Percentiles rank a stretch among this genome's conserved stretches.
phyloP scores from a whole-genome alignment of 2,329 filamentous ascomycete species.

The Hypoxylon rubiginosum region DNA sequence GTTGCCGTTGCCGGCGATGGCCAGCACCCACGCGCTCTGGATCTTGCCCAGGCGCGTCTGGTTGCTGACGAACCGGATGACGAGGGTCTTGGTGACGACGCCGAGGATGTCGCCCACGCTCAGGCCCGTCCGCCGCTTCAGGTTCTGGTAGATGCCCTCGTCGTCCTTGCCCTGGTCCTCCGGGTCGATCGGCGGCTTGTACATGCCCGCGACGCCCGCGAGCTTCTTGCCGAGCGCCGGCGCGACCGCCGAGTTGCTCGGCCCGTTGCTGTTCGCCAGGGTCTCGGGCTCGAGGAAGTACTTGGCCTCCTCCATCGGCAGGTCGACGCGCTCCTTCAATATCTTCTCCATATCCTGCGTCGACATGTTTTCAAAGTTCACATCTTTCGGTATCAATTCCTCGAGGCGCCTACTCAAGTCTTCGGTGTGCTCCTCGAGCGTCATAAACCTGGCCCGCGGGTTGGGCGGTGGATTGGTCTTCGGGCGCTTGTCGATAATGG shows the following conservation, averaged over 20 bases:
- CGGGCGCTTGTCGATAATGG: conserved; percentile 79
- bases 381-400: conserved; percentile 58
- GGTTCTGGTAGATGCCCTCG: conserved; percentile 63
- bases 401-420: conserved; percentile 67
- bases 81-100: conserved; percentile 79
- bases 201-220: conserved; percentile 65
- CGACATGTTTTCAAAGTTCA: conserved; percentile 63
- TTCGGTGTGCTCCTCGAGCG: conserved; percentile 70
- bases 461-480: conserved; percentile 64
- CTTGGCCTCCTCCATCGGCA: conserved; percentile 42
- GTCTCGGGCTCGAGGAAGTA: conserved; percentile 54
- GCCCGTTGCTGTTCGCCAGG: conserved; percentile 52
- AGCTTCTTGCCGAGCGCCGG: conserved; percentile 65
- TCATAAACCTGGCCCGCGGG: conserved; percentile 71
- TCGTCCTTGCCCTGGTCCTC: conserved; percentile 66
- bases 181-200: conserved; percentile 63
- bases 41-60: conserved; percentile 98
- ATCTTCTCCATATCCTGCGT: conserved; percentile 60
- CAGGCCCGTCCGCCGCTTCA: conserved; percentile 69
- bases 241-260: conserved; percentile 61
- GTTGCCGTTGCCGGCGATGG: conserved; percentile 87
- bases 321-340: conserved; percentile 48
- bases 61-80: conserved; percentile 82
- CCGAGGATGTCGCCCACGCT: conserved; percentile 64
- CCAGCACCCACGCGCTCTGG: conserved; percentile 78